A percentile compares a stretch with the other conserved stretches of the same genome.
Conservation (phyloP, 2,329 filamentous ascomycete genomes). For the Verruconis gallopava region DNA sequence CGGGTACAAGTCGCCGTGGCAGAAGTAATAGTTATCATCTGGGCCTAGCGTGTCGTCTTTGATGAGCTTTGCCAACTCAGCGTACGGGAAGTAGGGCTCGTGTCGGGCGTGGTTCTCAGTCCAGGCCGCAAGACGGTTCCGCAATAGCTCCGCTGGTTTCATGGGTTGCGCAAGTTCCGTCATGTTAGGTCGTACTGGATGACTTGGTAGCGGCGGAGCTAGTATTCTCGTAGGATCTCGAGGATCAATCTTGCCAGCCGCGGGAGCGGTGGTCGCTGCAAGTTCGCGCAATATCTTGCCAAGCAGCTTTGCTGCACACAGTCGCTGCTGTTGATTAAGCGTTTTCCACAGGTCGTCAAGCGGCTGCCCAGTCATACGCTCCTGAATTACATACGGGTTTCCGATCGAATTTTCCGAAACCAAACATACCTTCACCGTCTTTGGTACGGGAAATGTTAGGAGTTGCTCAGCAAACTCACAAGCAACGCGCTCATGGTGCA, state of each 20-base stretch:
- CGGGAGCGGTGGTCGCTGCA: not conserved
- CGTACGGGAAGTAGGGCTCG: not conserved
- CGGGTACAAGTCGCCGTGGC: conserved; percentile 13
- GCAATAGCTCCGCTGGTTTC: not conserved
- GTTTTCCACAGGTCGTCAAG: not conserved
- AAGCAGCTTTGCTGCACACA: not conserved
- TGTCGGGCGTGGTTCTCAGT: not conserved
- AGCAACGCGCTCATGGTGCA: not conserved
- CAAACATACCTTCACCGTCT: not conserved
- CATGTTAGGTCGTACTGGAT: too few species aligned
- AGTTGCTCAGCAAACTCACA: not conserved
- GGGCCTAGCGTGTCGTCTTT: not conserved
- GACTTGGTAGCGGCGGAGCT: not conserved
- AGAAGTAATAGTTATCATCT: not conserved
- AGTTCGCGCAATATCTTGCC: not conserved
- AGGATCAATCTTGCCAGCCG: not conserved
- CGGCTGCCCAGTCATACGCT: not conserved
- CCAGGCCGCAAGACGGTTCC: not conserved
- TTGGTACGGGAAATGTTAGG: conserved; percentile 2
- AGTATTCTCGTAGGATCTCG: not conserved
- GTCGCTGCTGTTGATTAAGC: not conserved
- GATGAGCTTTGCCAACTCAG: not conserved
- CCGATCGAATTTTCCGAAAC: not conserved
- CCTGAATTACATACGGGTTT: not conserved
- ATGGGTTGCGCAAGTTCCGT: not conserved